Evolutionary conservation across 495 filamentous ascomycete species (phyloP), one percentile per base, ranked within the genome.

Genomic region (Articulospora tetracladia): DNA sequence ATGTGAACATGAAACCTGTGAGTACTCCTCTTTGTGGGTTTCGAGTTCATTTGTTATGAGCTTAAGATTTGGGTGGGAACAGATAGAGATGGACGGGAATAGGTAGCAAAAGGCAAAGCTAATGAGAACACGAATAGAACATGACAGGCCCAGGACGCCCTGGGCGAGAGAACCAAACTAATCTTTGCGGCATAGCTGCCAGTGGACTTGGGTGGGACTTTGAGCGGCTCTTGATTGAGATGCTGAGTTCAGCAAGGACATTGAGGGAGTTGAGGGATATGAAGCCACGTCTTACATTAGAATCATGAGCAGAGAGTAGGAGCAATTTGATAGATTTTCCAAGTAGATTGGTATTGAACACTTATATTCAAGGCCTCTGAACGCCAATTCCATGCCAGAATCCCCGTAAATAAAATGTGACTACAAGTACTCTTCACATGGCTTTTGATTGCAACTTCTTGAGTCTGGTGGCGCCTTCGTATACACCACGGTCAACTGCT

Each of bases 401-500:
- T 51, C 34, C 46, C 53, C 49, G 57, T 7, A 50, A 50, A 24
- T 4, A 50, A 24, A 50, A 51, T 57, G 56, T 24, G 41, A 48
- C 27, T 58, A 53, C 23, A 17, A 25, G 2, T 39, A 10, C 22
- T 56, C 39, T 23, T 68, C 60, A 81, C 41, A 79, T 65, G 58
- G 76, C 79, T 69, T 84, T 84, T 8, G 73, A 65, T 62, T 96
- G 90, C 71, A 97, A 57, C 82, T 98, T 98, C 83, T 87, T 92
- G 58, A 96, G 79, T 60, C 89, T 80, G 61, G 86, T 85, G 1
- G 78, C 80, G 28, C 95, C 94, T 72, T 98, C 94, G 65, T 97
- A 99, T 46, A 98, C 73, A 39, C 87, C 91, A 22, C 95, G 84
- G 69, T 99, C 94, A 17, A 99, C 75, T 12, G 94, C 93, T 11